Conservation (phyloP, 495 filamentous ascomycete genomes). For the Aspergillus nidulans region DNA sequence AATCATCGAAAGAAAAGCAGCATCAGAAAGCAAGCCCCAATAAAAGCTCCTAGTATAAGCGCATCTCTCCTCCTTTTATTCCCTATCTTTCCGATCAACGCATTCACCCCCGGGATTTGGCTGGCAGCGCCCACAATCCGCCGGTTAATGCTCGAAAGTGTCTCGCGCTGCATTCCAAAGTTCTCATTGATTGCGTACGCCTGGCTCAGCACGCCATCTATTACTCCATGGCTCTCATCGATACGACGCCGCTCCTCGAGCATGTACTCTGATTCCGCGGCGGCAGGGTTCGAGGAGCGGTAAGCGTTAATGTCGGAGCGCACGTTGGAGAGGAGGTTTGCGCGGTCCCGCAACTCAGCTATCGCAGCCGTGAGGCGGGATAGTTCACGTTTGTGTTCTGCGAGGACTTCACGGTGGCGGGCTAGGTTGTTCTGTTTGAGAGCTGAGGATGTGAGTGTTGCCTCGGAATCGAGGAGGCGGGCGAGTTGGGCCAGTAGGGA, state of each 20-base stretch:
- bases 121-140: slow-evolving; percentile 83
- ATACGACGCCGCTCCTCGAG: slow-evolving; percentile 80
- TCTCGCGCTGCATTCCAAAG: slow-evolving; percentile 83
- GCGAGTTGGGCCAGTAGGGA: slow-evolving; percentile 73
- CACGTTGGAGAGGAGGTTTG: slow-evolving; percentile 87
- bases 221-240: slow-evolving; percentile 81
- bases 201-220: slow-evolving; percentile 89
- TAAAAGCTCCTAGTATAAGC: slow-evolving; percentile 84
- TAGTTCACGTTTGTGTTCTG: slow-evolving; percentile 82
- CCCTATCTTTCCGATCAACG: slow-evolving; percentile 88
- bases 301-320: slow-evolving; percentile 89
- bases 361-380: slow-evolving; percentile 64
- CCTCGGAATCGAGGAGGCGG: slow-evolving; percentile 90
- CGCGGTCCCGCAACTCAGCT: slow-evolving; percentile 70
- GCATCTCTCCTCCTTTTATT: slow-evolving; percentile 93
- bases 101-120: slow-evolving; percentile 89
- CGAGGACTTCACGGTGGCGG: slow-evolving; percentile 84
- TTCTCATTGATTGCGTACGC: slow-evolving; percentile 95
- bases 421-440: slow-evolving; percentile 92
- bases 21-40: slow-evolving; percentile 86
- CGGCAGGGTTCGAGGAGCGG: slow-evolving; percentile 71
- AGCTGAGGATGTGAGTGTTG: slow-evolving; percentile 80
- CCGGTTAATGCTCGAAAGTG: slow-evolving; percentile 77
- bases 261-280: slow-evolving; percentile 93
- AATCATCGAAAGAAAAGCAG: slow-evolving; percentile 74